Evolutionary conservation across 306 rosid species (phyloP).

Genomic region (Quercus parvula): DNA sequence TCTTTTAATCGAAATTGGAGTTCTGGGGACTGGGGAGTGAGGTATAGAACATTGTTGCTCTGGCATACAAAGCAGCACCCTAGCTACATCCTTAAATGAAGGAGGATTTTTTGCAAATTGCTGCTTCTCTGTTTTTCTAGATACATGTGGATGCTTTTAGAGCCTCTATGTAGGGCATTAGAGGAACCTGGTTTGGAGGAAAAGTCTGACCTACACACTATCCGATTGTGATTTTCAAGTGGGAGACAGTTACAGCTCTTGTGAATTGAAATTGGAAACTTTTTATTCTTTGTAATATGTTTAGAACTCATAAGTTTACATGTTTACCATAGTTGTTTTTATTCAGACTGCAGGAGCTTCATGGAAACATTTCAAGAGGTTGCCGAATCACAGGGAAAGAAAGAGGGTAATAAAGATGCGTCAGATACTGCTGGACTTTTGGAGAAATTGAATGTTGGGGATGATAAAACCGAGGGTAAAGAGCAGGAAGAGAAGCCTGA

Average conservation of each 20-base stretch:
- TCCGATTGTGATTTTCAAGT: no score
- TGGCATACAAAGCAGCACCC: no score
- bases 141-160: no score
- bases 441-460: not conserved
- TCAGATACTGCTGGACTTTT: not conserved
- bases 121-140: no score
- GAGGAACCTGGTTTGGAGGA: no score
- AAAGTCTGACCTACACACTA: no score
- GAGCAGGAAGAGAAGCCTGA: not conserved
- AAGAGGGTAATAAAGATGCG: not conserved
- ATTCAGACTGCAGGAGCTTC: constrained; percentile 9
- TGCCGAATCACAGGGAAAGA: constrained; percentile 7
- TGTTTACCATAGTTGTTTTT: not conserved
- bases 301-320: not conserved
- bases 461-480: not conserved
- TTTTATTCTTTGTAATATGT: not conserved
- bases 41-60: no score
- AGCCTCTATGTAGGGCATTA: no score
- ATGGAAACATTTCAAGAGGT: constrained; percentile 8
- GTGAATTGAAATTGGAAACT: not conserved
- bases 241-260: not conserved
- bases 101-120: no score
- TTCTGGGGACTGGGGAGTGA: no score
- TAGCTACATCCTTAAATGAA: no score
- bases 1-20: no score